Evolutionary conservation across 192 early-diverging fungal species (phyloP), one percentile per base, ranked within the genome.

Genomic region (Coemansia sp.): DNA sequence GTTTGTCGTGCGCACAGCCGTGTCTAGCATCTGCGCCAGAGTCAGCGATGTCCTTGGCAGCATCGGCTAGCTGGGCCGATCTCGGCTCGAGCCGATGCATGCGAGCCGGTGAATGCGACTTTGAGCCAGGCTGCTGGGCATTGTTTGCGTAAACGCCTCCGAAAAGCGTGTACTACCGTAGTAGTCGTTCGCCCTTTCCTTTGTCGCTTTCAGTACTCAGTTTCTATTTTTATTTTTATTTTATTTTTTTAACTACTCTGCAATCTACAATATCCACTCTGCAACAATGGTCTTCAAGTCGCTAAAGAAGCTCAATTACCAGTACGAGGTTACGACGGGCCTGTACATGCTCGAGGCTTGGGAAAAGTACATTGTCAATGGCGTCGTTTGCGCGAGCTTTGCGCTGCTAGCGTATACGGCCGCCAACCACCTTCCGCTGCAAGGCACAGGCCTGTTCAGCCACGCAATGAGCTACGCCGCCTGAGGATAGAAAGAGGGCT

Each of bases 331-430:
- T 45, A 94, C 93, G n/a, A 92, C 92, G 6, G 94, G 92, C 20
- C 86, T 98, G 47, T 98, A 95, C 79, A 98, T 98, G 96, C 87
- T 98, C 66, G 96, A 98, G 82, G 89, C 92, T n/a, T 96, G 92
- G 92, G 96, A 98, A 74, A 96, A 96, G 85, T 86, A 87, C 59
- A 82, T 94, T 41, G 91, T 95, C 70, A 94, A 84, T 64, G 68
- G 79, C 56, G 64, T 73, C 19, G 71, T 82, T 2, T 81, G 73
- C 42, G 79, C 74, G 9, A 58, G 79, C 64, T 76, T 82, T 56
- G 74, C 74, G 39, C 61, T 76, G 19, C 59, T 82, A 14, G 68
- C 70, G 17, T 82, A 76, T 56, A 70, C 78, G 7, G 65, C 78
- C 62, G 39, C 72, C 29, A 81, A 71, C 78, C 73, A 75, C 47